These are phyloP conservation scores for Erythrophleum fordii DNA, from an alignment of 306 rosid species.

Conservation along the genomic window DNA sequence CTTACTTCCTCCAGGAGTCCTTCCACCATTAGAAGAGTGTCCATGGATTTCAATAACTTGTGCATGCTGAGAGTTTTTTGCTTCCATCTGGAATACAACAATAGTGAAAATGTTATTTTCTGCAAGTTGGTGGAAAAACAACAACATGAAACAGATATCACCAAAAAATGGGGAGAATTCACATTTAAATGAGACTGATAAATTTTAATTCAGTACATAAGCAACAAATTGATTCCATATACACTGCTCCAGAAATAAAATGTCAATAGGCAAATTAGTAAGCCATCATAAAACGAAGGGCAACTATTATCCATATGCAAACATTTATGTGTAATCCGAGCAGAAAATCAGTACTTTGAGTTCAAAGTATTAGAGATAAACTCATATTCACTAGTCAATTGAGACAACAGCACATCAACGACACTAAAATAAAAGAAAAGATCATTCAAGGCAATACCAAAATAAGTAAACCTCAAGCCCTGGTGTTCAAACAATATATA, in stretches of 20 bases:
- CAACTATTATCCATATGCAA: not conserved
- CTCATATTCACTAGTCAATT: not conserved
- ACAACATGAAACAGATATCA: not conserved
- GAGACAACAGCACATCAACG: not conserved
- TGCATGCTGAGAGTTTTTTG: slow-evolving; percentile 38
- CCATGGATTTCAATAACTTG: slow-evolving; percentile 62
- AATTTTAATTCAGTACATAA: not conserved
- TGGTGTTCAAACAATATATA: not conserved
- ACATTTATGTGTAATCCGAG: not conserved
- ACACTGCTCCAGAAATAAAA: not conserved
- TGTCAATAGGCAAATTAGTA: not conserved
- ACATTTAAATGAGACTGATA: not conserved
- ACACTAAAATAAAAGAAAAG: not conserved
- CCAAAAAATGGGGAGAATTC: not conserved
- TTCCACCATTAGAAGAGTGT: slow-evolving; percentile 42
- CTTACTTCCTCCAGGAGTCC: slow-evolving; percentile 50
- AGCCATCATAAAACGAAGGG: slow-evolving; percentile 18
- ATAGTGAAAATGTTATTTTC: slow-evolving; percentile 8
- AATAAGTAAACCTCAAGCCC: not conserved
- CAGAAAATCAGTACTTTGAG: not conserved
- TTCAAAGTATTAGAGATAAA: not conserved
- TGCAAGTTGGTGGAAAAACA: slow-evolving; percentile 22
- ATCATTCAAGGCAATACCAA: not conserved
- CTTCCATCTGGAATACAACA: slow-evolving; percentile 62
- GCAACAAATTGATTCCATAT: slow-evolving; percentile 24